Conservation (phyloP, 1,284 basidiomycete species). For the Microbotryomycetes sp. region DNA sequence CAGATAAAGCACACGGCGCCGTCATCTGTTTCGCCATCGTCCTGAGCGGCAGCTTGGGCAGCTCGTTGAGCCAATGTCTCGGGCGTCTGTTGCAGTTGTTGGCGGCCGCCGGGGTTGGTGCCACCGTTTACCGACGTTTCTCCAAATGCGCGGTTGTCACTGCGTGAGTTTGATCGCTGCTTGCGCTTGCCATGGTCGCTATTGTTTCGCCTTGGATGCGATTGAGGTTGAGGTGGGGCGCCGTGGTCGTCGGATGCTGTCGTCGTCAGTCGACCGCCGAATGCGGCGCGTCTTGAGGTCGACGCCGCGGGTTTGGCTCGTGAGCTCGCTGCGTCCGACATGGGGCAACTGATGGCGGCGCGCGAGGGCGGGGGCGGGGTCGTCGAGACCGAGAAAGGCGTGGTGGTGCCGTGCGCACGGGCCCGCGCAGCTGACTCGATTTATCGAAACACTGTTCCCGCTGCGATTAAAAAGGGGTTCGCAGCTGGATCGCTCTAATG, state of each 20-base stretch:
- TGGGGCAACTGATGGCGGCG: no score
- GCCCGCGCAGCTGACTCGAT: no score
- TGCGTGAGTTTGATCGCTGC: not conserved
- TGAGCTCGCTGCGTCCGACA: no score
- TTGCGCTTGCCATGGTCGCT: not conserved
- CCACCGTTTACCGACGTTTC: not conserved
- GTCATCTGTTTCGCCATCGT: constrained; percentile 37
- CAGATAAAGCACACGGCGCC: constrained; percentile 81
- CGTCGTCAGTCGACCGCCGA: not conserved
- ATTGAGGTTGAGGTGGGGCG: not conserved
- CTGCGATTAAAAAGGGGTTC: no score
- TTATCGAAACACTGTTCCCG: no score
- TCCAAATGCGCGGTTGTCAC: not conserved
- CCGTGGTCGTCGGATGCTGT: not conserved
- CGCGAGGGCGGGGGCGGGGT: no score
- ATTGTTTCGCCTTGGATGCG: not conserved
- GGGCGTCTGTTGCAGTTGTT: not conserved
- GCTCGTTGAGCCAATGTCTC: not conserved
- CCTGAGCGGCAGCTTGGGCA: not conserved
- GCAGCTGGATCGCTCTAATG: no score
- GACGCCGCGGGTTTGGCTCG: no score
- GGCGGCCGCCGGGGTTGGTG: not conserved
- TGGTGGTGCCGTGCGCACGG: no score
- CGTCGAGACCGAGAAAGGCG: no score
- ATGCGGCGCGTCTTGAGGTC: constrained; percentile 2